Percentiles rank a stretch among this genome's conserved stretches.
These are phyloP conservation scores for Skeletonema grethae DNA, from an alignment of 108 stramenopile species.

Conservation along the genomic window DNA sequence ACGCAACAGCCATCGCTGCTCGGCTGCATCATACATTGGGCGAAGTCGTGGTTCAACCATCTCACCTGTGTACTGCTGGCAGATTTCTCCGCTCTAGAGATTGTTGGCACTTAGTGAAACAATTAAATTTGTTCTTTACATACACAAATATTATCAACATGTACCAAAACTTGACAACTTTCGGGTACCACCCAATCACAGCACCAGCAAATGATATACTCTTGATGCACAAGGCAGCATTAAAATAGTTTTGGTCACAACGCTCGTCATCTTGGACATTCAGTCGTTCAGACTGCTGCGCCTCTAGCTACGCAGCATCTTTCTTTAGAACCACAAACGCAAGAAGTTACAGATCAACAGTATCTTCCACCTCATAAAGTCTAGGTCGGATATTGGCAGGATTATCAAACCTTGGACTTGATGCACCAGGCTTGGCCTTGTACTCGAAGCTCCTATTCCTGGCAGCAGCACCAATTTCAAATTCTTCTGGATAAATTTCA, in stretches of 20 bases:
- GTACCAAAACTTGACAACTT: background rate
- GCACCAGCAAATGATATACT: background rate
- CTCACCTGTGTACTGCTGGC: too few species aligned
- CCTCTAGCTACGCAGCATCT: background rate
- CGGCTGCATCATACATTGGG: too few species aligned
- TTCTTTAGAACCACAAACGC: background rate
- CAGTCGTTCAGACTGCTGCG: background rate
- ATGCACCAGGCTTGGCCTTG: background rate
- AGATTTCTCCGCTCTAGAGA: too few species aligned
- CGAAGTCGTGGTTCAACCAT: too few species aligned
- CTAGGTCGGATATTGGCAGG: background rate
- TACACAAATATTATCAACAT: background rate
- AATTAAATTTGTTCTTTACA: background rate
- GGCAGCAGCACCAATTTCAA: background rate
- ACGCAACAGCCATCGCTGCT: too few species aligned
- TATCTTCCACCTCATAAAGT: background rate
- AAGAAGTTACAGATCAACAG: background rate
- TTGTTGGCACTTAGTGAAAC: background rate
- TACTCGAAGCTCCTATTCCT: background rate
- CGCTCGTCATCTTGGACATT: background rate
- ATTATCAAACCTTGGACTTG: background rate
- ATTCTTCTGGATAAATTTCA: background rate
- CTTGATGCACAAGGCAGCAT: background rate
- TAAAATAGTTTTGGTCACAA: background rate
- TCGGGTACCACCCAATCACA: background rate